Percentiles rank a stretch among this genome's conserved stretches.
These are phyloP conservation scores for Bjerkandera adusta DNA, from an alignment of 1,284 basidiomycete genomes.

Conservation along the genomic window DNA sequence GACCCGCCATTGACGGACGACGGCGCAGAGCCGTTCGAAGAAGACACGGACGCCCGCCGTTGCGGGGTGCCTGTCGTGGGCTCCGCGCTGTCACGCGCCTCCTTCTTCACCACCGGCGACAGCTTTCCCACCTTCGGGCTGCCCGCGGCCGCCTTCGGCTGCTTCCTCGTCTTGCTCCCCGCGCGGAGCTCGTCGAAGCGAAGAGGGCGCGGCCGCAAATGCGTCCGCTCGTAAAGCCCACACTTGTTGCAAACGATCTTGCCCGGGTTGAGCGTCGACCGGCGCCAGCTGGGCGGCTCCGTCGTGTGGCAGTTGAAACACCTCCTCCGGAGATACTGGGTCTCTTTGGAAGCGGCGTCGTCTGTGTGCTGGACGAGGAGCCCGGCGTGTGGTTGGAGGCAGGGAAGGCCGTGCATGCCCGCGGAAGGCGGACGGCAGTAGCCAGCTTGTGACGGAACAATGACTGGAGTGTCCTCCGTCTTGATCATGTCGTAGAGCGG, in stretches of 20 bases:
- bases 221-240: constrained; percentile 82
- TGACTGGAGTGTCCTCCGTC: constrained; percentile 58
- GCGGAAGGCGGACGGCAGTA: constrained; percentile 38
- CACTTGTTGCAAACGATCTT: constrained; percentile 92
- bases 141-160: constrained; percentile 35
- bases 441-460: constrained; percentile 57
- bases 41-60: constrained; percentile 60
- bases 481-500: constrained; percentile 55
- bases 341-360: constrained; percentile 83
- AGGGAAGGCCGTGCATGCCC: constrained; percentile 39
- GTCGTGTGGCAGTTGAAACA: constrained; percentile 89
- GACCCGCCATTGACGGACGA: constrained; percentile 56
- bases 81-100: constrained; percentile 48
- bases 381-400: constrained; percentile 50
- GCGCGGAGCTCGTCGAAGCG: constrained; percentile 82
- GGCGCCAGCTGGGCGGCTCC: constrained; percentile 81
- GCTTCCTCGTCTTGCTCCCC: constrained; percentile 75
- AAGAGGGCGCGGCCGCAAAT: constrained; percentile 73
- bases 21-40: constrained; percentile 51
- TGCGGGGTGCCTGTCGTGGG: constrained; percentile 34
- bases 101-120: constrained; percentile 56
- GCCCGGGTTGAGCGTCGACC: constrained; percentile 80
- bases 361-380: constrained; percentile 81
- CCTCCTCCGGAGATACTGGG: constrained; percentile 77
- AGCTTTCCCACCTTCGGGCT: constrained; percentile 39